A percentile compares a stretch with the other conserved stretches of the same genome.
These are phyloP conservation scores for Penicillium salamii DNA, from an alignment of 495 filamentous ascomycete genomes.

Conservation along the genomic window DNA sequence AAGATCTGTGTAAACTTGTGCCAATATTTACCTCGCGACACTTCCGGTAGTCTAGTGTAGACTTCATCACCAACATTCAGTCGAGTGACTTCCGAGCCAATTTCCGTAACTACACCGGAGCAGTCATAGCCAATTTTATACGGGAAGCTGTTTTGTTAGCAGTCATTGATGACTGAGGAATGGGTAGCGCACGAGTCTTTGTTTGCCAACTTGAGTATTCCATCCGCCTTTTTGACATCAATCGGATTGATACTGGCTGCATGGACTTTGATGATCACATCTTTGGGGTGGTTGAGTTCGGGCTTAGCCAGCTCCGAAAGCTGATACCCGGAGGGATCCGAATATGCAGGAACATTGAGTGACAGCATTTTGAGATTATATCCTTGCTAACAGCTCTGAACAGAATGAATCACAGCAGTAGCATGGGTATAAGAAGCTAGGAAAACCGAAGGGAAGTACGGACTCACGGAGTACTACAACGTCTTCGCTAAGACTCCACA, in stretches of 20 bases:
- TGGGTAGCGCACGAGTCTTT: slow-evolving; percentile 13
- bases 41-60: slow-evolving; percentile 30
- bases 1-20: no score
- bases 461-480: no score
- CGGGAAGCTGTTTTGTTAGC: slow-evolving; percentile 25
- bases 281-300: slow-evolving; percentile 33
- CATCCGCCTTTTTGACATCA: slow-evolving; percentile 45
- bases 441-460: neutral
- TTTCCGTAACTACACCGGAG: slow-evolving; percentile 42
- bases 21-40: slow-evolving; percentile 11
- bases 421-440: neutral
- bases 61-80: slow-evolving; percentile 49
- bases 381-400: neutral
- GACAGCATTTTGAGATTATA: slow-evolving; percentile 36
- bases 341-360: slow-evolving; percentile 37
- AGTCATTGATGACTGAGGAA: neutral
- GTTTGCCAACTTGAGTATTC: slow-evolving; percentile 23
- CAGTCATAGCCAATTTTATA: slow-evolving; percentile 40
- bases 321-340: slow-evolving; percentile 37
- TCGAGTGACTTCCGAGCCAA: slow-evolving; percentile 36
- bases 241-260: slow-evolving; percentile 46
- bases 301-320: slow-evolving; percentile 41
- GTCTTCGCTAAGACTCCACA: no score
- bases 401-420: neutral
- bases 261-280: slow-evolving; percentile 48